Evolutionary conservation across 164 flowering plant genomes (phyloP).

Genomic region (Vitis vinifera): ASM3070453v1 NC_081823.1:25461001-25461500

Average conservation of each 20-base stretch:
- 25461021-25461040: neutral
- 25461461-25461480: too few species aligned
- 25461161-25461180: constrained; percentile 81
- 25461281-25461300: constrained; percentile 69
- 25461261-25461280: constrained; percentile 83
- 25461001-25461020: too few species aligned
- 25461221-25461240: neutral
- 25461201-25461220: neutral
- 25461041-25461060: neutral
- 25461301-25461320: constrained; percentile 81
- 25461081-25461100: constrained; percentile 88
- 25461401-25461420: too few species aligned
- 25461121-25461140: constrained; percentile 89
- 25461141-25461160: constrained; percentile 90
- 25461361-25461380: too few species aligned
- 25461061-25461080: constrained; percentile 86
- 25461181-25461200: constrained; percentile 34
- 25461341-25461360: too few species aligned
- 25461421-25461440: too few species aligned
- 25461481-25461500: too few species aligned
- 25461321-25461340: constrained; percentile 27
- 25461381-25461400: too few species aligned
- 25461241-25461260: constrained; percentile 47
- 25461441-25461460: too few species aligned
- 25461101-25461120: constrained; percentile 91